Percentiles rank a stretch among this genome's conserved stretches.
Evolutionary conservation across 495 filamentous ascomycete genomes (phyloP).

Genomic region (Haplographium delicatum): DNA sequence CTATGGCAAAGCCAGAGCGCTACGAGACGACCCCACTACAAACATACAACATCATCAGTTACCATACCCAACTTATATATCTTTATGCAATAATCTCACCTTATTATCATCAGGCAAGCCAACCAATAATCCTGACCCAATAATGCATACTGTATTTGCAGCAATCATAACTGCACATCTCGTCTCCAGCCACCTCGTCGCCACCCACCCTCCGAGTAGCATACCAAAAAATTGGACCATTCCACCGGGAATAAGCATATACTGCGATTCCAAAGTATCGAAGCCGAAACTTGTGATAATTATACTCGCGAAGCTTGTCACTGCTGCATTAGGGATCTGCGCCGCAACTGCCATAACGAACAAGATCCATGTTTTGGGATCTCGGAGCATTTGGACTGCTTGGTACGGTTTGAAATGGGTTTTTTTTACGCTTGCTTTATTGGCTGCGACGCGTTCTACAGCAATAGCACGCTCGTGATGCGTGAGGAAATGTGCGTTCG

Average conservation of each 20-base stretch:
- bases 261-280: background rate
- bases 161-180: conserved; percentile 7
- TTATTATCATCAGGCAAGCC: conserved; percentile 9
- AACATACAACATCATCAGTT: conserved; percentile 2
- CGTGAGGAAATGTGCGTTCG: conserved; percentile 51
- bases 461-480: conserved; percentile 50
- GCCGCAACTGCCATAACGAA: conserved; percentile 17
- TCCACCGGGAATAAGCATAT: conserved; percentile 13
- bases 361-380: conserved; percentile 54
- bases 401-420: conserved; percentile 43
- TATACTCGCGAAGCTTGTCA: conserved; percentile 11
- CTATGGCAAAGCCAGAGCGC: conserved; percentile 18
- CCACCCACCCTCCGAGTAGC: conserved; percentile 50
- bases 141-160: conserved; percentile 1
- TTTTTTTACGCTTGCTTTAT: conserved; percentile 61
- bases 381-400: conserved; percentile 47
- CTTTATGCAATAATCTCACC: no score
- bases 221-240: conserved; percentile 49
- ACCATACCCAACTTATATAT: no score
- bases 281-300: conserved; percentile 11
- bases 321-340: conserved; percentile 5
- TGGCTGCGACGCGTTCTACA: conserved; percentile 50
- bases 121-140: conserved; percentile 2
- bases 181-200: conserved; percentile 19
- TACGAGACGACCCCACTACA: conserved; percentile 28